phyloP scores from a whole-genome alignment of 139 green algal genomes.

The Micractinium conductrix region DNA sequence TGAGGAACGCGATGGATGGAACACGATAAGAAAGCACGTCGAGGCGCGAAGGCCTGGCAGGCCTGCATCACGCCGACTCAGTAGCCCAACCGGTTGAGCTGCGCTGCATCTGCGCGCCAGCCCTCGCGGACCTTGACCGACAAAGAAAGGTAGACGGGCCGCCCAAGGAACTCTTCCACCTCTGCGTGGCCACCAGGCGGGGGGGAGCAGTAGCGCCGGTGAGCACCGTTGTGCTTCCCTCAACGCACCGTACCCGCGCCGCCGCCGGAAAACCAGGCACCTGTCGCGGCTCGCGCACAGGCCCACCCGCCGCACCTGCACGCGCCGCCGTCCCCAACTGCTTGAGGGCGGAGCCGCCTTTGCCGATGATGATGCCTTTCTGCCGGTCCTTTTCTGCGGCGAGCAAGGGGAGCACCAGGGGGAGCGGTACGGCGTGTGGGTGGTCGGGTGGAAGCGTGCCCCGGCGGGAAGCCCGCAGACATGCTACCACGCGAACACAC shows the following conservation, averaged over 20 bases:
- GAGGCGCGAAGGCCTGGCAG: too few species aligned
- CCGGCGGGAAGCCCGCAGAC: too few species aligned
- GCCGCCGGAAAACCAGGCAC: too few species aligned
- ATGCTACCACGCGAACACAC: neutral
- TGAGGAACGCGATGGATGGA: too few species aligned
- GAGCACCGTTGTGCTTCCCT: too few species aligned
- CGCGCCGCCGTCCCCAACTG: slow-evolving; percentile 64
- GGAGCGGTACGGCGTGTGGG: slow-evolving; percentile 22
- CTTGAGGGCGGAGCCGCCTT: slow-evolving; percentile 68
- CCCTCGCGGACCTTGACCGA: slow-evolving; percentile 67
- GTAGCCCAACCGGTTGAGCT: slow-evolving; percentile 36
- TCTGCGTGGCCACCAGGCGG: too few species aligned
- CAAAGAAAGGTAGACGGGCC: slow-evolving; percentile 82
- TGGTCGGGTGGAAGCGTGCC: too few species aligned
- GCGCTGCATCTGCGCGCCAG: slow-evolving; percentile 54
- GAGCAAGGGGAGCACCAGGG: slow-evolving; percentile 50
- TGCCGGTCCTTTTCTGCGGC: slow-evolving; percentile 67
- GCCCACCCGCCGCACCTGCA: too few species aligned
- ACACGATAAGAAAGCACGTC: too few species aligned
- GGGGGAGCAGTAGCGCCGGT: too few species aligned
- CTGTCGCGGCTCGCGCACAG: too few species aligned
- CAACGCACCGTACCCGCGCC: too few species aligned
- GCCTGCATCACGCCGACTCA: neutral
- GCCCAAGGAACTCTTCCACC: slow-evolving; percentile 86
- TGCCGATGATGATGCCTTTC: slow-evolving; percentile 87